Conservation (phyloP, 1,139 yeast species). For the Saccharomyces hybrid region DNA sequence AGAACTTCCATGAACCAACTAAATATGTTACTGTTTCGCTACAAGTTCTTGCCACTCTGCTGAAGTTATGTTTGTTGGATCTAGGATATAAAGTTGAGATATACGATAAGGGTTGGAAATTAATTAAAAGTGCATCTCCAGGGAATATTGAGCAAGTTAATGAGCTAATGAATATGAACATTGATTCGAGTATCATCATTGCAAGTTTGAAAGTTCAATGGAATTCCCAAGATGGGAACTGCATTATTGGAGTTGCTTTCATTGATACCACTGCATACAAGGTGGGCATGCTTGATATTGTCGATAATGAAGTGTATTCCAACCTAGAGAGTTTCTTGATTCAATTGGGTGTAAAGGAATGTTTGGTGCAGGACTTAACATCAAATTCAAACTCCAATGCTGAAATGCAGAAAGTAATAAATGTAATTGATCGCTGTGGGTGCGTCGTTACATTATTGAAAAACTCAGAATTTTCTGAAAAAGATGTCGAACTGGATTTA, state of each 20-base stretch:
- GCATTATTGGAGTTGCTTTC: constrained; percentile 68
- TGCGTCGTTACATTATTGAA: constrained; percentile 59
- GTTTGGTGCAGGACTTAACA: constrained; percentile 49
- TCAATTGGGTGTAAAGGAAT: constrained; percentile 85
- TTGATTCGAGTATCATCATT: constrained; percentile 57
- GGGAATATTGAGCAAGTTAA: constrained; percentile 84
- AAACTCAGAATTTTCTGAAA: constrained; percentile 46
- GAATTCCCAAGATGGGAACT: constrained; percentile 36
- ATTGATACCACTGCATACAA: constrained; percentile 63
- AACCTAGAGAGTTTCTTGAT: constrained; percentile 78
- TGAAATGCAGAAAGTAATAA: constrained; percentile 45
- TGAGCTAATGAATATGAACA: constrained; percentile 47
- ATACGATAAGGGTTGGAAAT: constrained; percentile 52
- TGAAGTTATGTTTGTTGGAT: constrained; percentile 61
- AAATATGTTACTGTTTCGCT: constrained; percentile 72
- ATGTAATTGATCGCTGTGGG: constrained; percentile 67
- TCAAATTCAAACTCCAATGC: constrained; percentile 36
- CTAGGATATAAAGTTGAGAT: constrained; percentile 73
- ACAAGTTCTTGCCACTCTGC: constrained; percentile 59
- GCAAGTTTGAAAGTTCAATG: constrained; percentile 59
- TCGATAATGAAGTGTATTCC: constrained; percentile 79
- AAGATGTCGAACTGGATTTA: constrained; percentile 69
- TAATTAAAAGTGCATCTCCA: constrained; percentile 68
- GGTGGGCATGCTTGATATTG: constrained; percentile 70
- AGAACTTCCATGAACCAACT: constrained; percentile 36